Evolutionary conservation across 257 asterid species (phyloP).

Genomic region (Nicotiana paniculata): DNA sequence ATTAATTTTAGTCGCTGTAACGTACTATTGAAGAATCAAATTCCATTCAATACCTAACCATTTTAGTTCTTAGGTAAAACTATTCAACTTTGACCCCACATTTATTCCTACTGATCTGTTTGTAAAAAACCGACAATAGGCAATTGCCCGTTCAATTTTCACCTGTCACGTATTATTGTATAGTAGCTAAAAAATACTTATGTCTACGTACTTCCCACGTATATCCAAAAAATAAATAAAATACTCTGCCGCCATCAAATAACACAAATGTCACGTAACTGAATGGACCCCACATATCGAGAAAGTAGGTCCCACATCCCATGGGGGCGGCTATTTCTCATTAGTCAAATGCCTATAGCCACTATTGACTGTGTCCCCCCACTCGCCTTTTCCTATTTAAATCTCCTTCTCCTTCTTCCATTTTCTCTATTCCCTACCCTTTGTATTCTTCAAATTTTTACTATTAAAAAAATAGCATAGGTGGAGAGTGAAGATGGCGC

Average conservation of each 20-base stretch:
- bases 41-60: neutral
- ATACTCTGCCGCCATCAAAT: neutral
- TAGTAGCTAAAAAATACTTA: neutral
- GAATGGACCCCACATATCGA: neutral
- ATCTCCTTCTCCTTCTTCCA: neutral
- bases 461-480: too few species aligned
- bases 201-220: neutral
- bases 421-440: neutral
- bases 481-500: neutral
- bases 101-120: neutral
- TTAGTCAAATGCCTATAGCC: neutral
- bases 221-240: neutral
- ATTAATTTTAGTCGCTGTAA: neutral
- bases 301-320: neutral
- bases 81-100: neutral
- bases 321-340: slow-evolving; percentile 11
- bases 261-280: neutral
- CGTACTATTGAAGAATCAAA: neutral
- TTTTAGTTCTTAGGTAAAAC: neutral
- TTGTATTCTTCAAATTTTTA: neutral
- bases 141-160: neutral
- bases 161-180: neutral
- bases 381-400: slow-evolving; percentile 4
- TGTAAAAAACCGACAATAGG: neutral
- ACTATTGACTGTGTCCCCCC: neutral